These are phyloP conservation scores for Trypanosoma rangeli DNA, from an alignment of 208 protist species.

Conservation along the genomic window DNA sequence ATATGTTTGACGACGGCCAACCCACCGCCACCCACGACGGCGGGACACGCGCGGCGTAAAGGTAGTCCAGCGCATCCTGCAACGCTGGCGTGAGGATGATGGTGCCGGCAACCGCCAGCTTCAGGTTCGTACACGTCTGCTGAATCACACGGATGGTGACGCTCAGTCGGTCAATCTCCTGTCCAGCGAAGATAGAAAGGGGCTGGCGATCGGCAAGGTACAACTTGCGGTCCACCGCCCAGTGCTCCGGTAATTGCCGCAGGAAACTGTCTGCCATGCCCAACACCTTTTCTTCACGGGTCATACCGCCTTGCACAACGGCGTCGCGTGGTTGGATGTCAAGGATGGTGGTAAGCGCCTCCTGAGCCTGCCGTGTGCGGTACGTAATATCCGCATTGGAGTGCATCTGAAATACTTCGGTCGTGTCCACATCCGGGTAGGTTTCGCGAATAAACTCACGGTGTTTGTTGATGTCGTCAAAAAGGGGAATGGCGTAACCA, in stretches of 20 bases:
- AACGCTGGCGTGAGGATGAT: slow-evolving; percentile 97
- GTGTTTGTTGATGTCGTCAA: slow-evolving; percentile 93
- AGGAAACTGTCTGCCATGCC: slow-evolving; percentile 91
- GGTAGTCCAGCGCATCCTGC: slow-evolving; percentile 92
- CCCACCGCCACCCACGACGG: slow-evolving; percentile 94
- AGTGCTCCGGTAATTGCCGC: slow-evolving; percentile 90
- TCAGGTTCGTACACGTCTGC: slow-evolving; percentile 91
- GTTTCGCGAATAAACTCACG: slow-evolving; percentile 93
- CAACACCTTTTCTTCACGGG: slow-evolving; percentile 93
- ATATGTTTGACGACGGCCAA: slow-evolving; percentile 95
- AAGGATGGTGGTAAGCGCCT: slow-evolving; percentile 95
- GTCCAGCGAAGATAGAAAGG: slow-evolving; percentile 95
- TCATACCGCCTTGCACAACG: slow-evolving; percentile 78
- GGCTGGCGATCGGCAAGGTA: slow-evolving; percentile 89
- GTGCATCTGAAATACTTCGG: slow-evolving; percentile 98
- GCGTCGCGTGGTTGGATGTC: slow-evolving; percentile 96
- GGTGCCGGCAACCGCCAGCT: slow-evolving; percentile 96
- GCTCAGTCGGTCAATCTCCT: slow-evolving; percentile 96
- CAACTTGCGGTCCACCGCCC: slow-evolving; percentile 80
- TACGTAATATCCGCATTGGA: slow-evolving; percentile 97
- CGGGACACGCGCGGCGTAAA: slow-evolving; percentile 97
- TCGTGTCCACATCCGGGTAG: slow-evolving; percentile 95
- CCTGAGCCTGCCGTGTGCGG: slow-evolving; percentile 88
- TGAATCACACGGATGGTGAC: slow-evolving; percentile 82
- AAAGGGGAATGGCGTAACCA: slow-evolving; percentile 87